A percentile compares a stretch with the other conserved stretches of the same genome.
Conservation (phyloP, 345 rosid species). For the Corymbia maculata region DNA sequence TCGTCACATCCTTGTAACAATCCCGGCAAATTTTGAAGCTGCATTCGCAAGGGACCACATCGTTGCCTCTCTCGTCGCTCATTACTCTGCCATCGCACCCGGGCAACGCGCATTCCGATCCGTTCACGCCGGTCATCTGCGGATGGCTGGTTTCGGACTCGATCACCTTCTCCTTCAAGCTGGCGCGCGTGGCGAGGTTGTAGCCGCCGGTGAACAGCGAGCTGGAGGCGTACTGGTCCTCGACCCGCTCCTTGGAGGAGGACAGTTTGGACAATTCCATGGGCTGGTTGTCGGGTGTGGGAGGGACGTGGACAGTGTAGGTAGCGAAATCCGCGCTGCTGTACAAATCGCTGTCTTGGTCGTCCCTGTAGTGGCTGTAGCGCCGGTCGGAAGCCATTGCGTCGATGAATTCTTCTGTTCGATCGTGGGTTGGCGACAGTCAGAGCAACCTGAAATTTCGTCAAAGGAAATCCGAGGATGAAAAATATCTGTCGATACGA, state of each 20-base stretch:
- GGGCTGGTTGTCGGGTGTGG: constrained; percentile 56
- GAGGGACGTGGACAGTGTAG: constrained; percentile 48
- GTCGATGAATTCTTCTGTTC: neutral
- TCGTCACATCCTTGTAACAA: constrained; percentile 24
- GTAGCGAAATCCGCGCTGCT: constrained; percentile 18
- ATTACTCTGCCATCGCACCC: constrained; percentile 31
- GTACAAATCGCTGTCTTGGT: constrained; percentile 30
- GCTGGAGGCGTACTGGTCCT: constrained; percentile 14
- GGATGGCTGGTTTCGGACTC: constrained; percentile 14
- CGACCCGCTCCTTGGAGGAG: neutral
- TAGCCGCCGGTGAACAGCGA: constrained; percentile 41
- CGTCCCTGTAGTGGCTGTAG: constrained; percentile 22
- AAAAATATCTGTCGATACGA: neutral
- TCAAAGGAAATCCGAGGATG: neutral
- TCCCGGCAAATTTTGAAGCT: constrained; percentile 38
- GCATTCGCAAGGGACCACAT: constrained; percentile 31
- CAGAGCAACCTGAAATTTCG: constrained; percentile 7
- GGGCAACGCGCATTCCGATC: constrained; percentile 15
- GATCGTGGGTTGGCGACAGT: too few species aligned
- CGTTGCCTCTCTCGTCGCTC: constrained; percentile 17
- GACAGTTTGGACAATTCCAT: constrained; percentile 7
- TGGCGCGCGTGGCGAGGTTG: constrained; percentile 22
- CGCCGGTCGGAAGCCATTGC: constrained; percentile 24
- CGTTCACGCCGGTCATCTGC: constrained; percentile 10
- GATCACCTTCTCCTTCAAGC: constrained; percentile 21